These are phyloP conservation scores for Botryosphaeria dothidea DNA, from an alignment of 2,329 filamentous ascomycete genomes.

Conservation along the genomic window DNA sequence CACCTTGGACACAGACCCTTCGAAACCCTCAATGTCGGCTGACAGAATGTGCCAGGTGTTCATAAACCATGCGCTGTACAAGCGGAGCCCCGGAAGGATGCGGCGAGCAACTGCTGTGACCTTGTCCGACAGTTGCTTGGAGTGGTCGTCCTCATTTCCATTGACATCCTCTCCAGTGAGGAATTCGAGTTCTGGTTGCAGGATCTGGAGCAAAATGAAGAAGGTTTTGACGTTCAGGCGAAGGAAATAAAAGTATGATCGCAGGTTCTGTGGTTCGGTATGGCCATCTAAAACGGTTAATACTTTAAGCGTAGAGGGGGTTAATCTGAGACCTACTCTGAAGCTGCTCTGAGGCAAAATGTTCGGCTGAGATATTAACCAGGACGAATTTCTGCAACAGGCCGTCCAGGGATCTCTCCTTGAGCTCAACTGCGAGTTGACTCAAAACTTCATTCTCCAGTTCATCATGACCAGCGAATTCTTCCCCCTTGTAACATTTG, in stretches of 20 bases:
- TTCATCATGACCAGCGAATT: conserved; percentile 74
- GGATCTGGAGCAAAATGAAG: conserved; percentile 67
- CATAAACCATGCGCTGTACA: conserved; percentile 69
- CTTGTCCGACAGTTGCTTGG: conserved; percentile 47
- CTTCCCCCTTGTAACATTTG: conserved; percentile 75
- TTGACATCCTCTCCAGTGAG: conserved; percentile 47
- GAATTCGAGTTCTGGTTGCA: conserved; percentile 70
- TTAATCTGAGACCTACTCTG: conserved; percentile 48
- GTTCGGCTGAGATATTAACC: conserved; percentile 83
- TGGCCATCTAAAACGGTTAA: conserved; percentile 13
- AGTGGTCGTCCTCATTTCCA: conserved; percentile 24
- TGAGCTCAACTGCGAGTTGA: conserved; percentile 72
- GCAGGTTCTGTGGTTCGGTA: conserved; percentile 10
- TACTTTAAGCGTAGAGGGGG: not conserved
- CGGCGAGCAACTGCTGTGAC: conserved; percentile 61
- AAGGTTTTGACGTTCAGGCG: conserved; percentile 79
- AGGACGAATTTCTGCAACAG: conserved; percentile 77
- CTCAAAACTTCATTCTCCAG: conserved; percentile 83
- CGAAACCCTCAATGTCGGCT: conserved; percentile 55
- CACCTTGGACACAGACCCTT: conserved; percentile 56
- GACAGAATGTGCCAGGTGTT: conserved; percentile 56
- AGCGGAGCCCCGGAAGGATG: conserved; percentile 63
- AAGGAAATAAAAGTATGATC: conserved; percentile 62
- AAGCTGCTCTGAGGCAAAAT: conserved; percentile 65
- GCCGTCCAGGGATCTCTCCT: conserved; percentile 64